Conservation (phyloP, 768 basidiomycete genomes). For the Pulveroboletus sp. region DNA sequence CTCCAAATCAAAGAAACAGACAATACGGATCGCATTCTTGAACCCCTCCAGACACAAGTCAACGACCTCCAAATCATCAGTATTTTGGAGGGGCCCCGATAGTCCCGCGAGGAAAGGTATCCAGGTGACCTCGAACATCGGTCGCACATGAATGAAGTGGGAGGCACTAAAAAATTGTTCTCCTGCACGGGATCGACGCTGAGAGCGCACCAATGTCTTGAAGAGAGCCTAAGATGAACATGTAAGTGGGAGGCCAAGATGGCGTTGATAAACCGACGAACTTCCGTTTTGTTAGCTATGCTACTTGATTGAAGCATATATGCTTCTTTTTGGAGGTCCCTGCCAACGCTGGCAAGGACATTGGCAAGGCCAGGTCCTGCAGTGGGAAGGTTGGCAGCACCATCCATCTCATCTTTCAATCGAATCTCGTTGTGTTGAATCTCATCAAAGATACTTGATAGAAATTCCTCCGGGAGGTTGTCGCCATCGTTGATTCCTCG, state of each 20-base stretch:
- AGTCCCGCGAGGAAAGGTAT: slow-evolving; percentile 95
- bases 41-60: slow-evolving; percentile 93
- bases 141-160: slow-evolving; percentile 91
- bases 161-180: slow-evolving; percentile 97
- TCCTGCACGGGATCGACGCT: slow-evolving; percentile 71
- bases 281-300: slow-evolving; percentile 97
- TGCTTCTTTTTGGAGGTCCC: slow-evolving; percentile 93
- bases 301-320: slow-evolving; percentile 94
- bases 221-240: slow-evolving; percentile 68
- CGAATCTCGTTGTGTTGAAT: slow-evolving; percentile 90
- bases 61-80: slow-evolving; percentile 89
- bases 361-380: slow-evolving; percentile 71
- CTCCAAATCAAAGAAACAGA: slow-evolving; percentile 95
- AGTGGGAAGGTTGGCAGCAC: slow-evolving; percentile 36
- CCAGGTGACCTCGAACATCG: slow-evolving; percentile 99
- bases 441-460: slow-evolving; percentile 80
- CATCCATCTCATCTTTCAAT: slow-evolving; percentile 97
- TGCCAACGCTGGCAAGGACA: slow-evolving; percentile 82
- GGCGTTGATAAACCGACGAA: slow-evolving; percentile 25
- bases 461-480: slow-evolving; percentile 82
- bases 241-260: background rate
- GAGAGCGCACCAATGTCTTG: slow-evolving; percentile 85
- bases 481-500: slow-evolving; percentile 91
- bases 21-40: slow-evolving; percentile 93
- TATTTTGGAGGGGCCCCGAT: slow-evolving; percentile 91